Evolutionary conservation across 2,329 filamentous ascomycete genomes (phyloP).

Genomic region (Fusarium sulawesiense): DNA sequence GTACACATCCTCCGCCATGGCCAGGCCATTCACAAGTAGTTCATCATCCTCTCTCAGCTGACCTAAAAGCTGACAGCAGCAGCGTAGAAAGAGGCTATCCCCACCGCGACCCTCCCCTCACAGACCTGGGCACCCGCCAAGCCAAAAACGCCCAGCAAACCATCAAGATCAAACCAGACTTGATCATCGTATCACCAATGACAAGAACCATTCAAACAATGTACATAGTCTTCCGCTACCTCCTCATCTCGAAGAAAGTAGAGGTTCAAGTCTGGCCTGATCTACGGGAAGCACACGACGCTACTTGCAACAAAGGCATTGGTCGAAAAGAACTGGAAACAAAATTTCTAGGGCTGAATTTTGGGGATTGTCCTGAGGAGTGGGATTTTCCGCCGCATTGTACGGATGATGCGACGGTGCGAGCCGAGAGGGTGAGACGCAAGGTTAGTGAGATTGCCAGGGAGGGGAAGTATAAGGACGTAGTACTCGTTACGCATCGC

Average conservation of each 20-base stretch:
- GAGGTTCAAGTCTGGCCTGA: constrained; percentile 42
- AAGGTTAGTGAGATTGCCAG: constrained; percentile 16
- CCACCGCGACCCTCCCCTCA: constrained; percentile 32
- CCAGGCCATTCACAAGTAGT: constrained; percentile 28
- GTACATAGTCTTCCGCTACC: constrained; percentile 29
- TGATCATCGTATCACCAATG: constrained; percentile 33
- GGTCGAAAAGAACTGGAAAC: constrained; percentile 16
- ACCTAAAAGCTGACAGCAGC: neutral
- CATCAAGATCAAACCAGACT: constrained; percentile 1
- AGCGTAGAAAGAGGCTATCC: constrained; percentile 37
- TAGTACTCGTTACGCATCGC: constrained; percentile 36
- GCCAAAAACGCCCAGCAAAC: constrained; percentile 7
- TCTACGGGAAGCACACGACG: constrained; percentile 42
- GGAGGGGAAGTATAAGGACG: constrained; percentile 28
- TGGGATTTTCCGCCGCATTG: constrained; percentile 39
- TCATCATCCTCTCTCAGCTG: too few relatives aligned
- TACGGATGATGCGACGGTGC: constrained; percentile 19
- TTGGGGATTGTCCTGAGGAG: constrained; percentile 28
- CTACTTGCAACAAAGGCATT: constrained; percentile 41
- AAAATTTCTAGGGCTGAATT: constrained; percentile 38
- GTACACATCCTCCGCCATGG: constrained; percentile 34
- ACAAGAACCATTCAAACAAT: constrained; percentile 39
- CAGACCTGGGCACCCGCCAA: constrained; percentile 23
- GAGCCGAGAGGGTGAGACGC: constrained; percentile 36
- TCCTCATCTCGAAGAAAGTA: neutral